phyloP scores from a whole-genome alignment of 2,329 filamentous ascomycete genomes.

The Ophiostoma ips region DNA sequence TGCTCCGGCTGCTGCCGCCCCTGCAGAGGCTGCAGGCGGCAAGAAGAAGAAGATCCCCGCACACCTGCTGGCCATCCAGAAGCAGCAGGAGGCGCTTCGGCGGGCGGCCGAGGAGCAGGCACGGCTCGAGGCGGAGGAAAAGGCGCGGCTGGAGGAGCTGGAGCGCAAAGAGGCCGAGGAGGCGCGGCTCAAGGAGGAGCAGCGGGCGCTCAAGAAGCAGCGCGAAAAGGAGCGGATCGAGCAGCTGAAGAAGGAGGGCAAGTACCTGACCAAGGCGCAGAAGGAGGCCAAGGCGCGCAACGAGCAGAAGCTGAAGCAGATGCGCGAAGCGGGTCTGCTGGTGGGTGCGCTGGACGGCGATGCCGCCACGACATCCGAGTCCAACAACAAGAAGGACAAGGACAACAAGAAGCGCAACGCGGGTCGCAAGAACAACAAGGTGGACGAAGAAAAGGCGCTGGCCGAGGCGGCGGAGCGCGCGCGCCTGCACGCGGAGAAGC shows the following conservation, averaged over 20 bases:
- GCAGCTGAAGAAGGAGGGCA: constrained; percentile 77
- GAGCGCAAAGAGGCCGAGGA: constrained; percentile 55
- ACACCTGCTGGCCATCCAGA: constrained; percentile 58
- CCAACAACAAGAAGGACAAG: constrained; percentile 65
- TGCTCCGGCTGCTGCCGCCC: constrained; percentile 24
- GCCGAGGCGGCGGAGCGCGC: constrained; percentile 68
- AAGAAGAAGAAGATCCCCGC: constrained; percentile 86
- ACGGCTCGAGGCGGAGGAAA: constrained; percentile 45
- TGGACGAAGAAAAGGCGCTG: constrained; percentile 64
- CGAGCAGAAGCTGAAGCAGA: constrained; percentile 70
- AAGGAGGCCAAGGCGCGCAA: constrained; percentile 68
- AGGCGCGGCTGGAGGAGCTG: constrained; percentile 49
- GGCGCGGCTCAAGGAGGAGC: constrained; percentile 53
- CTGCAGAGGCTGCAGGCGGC: constrained; percentile 37
- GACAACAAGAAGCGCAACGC: constrained; percentile 62
- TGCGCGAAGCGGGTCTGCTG: constrained; percentile 64
- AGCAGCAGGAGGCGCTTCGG: constrained; percentile 68
- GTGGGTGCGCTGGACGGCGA: constrained; percentile 45
- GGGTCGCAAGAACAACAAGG: constrained; percentile 42
- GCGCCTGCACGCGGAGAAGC: constrained; percentile 51
- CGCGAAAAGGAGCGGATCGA: constrained; percentile 78
- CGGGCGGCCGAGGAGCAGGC: constrained; percentile 50
- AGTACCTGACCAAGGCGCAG: constrained; percentile 75
- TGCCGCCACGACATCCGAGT: too few species aligned
- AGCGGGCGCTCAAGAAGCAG: constrained; percentile 65